Base-by-base conservation (phyloP, 1,139 yeast genomes). In the Casaregolazyma suthepensis region DNA sequence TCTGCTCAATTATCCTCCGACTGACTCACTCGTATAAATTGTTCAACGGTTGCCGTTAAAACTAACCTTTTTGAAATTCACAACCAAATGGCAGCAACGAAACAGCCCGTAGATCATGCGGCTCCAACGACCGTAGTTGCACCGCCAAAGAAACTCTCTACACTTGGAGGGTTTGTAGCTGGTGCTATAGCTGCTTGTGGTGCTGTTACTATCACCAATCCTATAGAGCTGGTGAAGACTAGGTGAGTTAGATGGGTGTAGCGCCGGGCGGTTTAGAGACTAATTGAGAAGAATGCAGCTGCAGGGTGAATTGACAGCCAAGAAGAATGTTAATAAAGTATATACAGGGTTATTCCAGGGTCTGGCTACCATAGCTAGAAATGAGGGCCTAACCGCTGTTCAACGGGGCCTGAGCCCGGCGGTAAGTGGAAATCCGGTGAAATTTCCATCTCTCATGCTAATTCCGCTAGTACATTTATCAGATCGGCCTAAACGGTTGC, bases 181-280 rank as follows among this genome's bases (percentile, higher is more conserved):
- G 99, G 98, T 54, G 96, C 96, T 5, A 61, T 89, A 10, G 99
- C 99, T 1, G 97, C 98, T 2, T 91, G 98, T 73, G 95, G 96
- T 52, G 98, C 99, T 0, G 99, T 93, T 42, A 93, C 97, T 0
- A 86, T 91, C 69, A 91, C 98, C 10, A 93, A 93, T 66, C 99
- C 99, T 7, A 86, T 93, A 56, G 99, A 93, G 67, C 76, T 93
- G 60, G 89, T 91, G 65, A 93, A 93, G 72, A 93, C 95, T 2
- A 61, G 71, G 64, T 61, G 51, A 23, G 63, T 43, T 12, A 29
- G 22, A 19, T 19, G 15, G 37, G 23, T 17, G 22, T 19, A 17
- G 20, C 18, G 31, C 15, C 9, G 20, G 13, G 31, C 2, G 4
- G 7, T 26, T 26, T 19, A 19, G 37, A 22, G 9, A 12, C 45